Evolutionary conservation across 2,329 filamentous ascomycete species (phyloP).

Genomic region (Alternaria sp.): DNA sequence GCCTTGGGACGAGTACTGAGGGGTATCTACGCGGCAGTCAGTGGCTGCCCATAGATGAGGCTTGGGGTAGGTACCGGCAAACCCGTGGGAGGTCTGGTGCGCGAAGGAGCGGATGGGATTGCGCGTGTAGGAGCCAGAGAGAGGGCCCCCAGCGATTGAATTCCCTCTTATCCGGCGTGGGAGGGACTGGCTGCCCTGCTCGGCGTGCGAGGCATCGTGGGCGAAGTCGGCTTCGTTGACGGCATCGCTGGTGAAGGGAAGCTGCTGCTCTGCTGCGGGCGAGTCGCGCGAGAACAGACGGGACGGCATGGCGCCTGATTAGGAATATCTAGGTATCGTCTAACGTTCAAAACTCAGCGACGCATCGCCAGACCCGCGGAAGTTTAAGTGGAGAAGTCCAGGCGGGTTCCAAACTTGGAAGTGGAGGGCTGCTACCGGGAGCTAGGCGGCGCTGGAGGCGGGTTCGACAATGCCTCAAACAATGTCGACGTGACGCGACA

Average conservation of each 20-base stretch:
- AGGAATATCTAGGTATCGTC: background rate
- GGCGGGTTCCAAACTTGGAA: slow-evolving; percentile 2
- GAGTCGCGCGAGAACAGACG: slow-evolving; percentile 30
- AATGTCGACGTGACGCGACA: background rate
- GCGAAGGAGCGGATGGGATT: slow-evolving; percentile 76
- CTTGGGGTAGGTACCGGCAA: slow-evolving; percentile 57
- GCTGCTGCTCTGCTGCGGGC: slow-evolving; percentile 27
- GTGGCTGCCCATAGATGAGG: slow-evolving; percentile 7
- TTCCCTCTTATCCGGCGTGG: slow-evolving; percentile 37
- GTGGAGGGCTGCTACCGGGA: slow-evolving; percentile 1
- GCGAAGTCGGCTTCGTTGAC: slow-evolving; percentile 39
- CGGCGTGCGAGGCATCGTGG: slow-evolving; percentile 25
- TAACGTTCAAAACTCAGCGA: slow-evolving; percentile 2
- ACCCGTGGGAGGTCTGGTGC: slow-evolving; percentile 67
- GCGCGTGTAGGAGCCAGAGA: slow-evolving; percentile 44
- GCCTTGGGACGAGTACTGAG: slow-evolving; percentile 74
- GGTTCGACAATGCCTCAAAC: background rate
- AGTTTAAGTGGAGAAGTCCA: slow-evolving; percentile 1
- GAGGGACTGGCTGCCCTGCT: slow-evolving; percentile 31
- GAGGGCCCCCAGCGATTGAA: slow-evolving; percentile 27
- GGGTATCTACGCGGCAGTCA: slow-evolving; percentile 64
- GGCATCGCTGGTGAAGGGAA: slow-evolving; percentile 42
- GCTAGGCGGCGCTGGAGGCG: slow-evolving; percentile 2
- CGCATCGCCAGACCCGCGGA: slow-evolving; percentile 4
- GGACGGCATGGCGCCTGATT: slow-evolving; percentile 26